Conservation (phyloP, 1,284 basidiomycete species). For the Melampsora americana region DNA sequence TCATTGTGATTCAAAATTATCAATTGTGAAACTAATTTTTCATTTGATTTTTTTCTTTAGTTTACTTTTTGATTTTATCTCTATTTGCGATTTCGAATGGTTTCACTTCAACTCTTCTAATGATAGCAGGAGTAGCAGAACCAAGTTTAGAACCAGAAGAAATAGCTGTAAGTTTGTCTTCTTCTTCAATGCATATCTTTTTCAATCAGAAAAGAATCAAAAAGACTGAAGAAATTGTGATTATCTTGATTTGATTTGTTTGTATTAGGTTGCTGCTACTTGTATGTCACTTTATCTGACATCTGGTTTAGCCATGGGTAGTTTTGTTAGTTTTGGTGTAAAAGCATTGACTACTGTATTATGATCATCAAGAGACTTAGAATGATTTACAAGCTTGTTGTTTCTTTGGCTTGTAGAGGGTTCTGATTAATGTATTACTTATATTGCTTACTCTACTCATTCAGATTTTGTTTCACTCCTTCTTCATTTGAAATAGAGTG, state of each 20-base stretch:
- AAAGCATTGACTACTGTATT: conserved; percentile 31
- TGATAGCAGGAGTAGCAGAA: conserved; percentile 50
- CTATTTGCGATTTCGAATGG: conserved; percentile 51
- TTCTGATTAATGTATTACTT: too few species aligned
- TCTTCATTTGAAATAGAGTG: too few species aligned
- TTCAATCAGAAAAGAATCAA: not conserved
- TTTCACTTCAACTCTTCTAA: conserved; percentile 50
- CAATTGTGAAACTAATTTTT: not conserved
- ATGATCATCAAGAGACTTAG: not conserved
- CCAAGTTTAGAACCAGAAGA: conserved; percentile 49
- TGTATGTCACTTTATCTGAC: conserved; percentile 49
- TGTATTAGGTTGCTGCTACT: conserved; percentile 47
- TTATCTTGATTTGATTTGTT: not conserved
- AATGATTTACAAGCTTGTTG: too few species aligned
- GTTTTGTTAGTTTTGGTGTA: conserved; percentile 47
- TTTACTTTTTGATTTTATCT: conserved; percentile 49
- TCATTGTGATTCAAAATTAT: not conserved
- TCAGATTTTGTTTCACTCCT: too few species aligned
- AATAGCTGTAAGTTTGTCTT: conserved; percentile 47
- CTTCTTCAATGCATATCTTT: too few species aligned
- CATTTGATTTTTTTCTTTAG: conserved; percentile 9
- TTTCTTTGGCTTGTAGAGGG: too few species aligned
- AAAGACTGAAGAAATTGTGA: not conserved
- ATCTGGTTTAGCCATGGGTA: conserved; percentile 47
- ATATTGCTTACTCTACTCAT: too few species aligned